Conservation (phyloP, 257 asterid genomes). For the Fraxinus pennsylvanica region DNA sequence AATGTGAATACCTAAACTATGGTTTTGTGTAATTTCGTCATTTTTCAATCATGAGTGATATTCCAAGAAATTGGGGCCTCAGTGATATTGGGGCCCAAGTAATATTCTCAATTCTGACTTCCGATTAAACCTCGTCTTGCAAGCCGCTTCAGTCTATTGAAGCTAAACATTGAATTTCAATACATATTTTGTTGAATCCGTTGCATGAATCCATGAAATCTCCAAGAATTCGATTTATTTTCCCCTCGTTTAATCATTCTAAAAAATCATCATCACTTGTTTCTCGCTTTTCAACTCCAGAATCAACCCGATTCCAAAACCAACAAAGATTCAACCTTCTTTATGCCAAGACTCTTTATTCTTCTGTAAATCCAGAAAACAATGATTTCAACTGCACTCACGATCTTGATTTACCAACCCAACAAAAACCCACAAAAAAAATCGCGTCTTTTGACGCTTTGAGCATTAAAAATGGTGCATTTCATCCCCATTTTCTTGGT, state of each 20-base stretch:
- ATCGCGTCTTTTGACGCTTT: constrained; percentile 12
- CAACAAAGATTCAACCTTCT: constrained; percentile 24
- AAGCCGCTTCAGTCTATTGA: background rate
- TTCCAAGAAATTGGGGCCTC: background rate
- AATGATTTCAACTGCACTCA: constrained; percentile 26
- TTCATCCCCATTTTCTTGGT: constrained; percentile 28
- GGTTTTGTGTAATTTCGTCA: too few species aligned
- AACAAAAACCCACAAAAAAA: constrained; percentile 30
- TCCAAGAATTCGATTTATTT: constrained; percentile 34
- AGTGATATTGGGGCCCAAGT: background rate
- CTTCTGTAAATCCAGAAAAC: constrained; percentile 25
- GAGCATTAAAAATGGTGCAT: constrained; percentile 22
- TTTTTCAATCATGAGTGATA: too few species aligned
- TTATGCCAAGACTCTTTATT: constrained; percentile 30
- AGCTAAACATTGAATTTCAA: background rate
- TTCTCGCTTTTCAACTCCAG: constrained; percentile 14
- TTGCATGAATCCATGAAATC: constrained; percentile 46
- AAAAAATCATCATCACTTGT: constrained; percentile 3
- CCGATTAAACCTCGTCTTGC: background rate
- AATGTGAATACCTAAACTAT: too few species aligned
- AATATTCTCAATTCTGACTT: background rate
- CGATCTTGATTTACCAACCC: constrained; percentile 25
- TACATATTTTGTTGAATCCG: background rate
- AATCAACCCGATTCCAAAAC: constrained; percentile 22
- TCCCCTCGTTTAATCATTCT: constrained; percentile 25